Evolutionary conservation across 2,329 filamentous ascomycete species (phyloP), one percentile per base, ranked within the genome.

Genomic region (Ustulina deusta): DNA sequence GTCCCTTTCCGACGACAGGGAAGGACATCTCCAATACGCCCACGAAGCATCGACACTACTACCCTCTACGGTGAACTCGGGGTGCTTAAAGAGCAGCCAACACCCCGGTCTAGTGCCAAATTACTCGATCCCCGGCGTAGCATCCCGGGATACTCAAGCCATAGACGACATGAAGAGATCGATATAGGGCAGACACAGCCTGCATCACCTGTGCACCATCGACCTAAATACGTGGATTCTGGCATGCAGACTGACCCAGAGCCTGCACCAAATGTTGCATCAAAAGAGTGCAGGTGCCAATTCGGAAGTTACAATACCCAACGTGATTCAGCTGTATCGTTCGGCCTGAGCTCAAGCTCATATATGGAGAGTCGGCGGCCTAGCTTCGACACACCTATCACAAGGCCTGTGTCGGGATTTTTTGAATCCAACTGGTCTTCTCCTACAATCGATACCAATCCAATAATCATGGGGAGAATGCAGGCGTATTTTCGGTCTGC

Each of bases 401-500:
- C 74, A 34, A 68, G 73, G 54, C 73, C 74, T 3, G 73, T 74
- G 29, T 63, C 65, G 4, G 65, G 4, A 36, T 68, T 52, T 38
- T 56, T 49, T n/a, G 61, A 58, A 42, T 20, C 48, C 1, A 36
- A 38, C 11, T 67, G 66, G 55, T 56, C 51, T 17, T 57, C 49
- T 48, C 63, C 67, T n/a, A 20, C 66, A 1, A 29, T 60, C 3
- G 20, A 56, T 6, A 25, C 49, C 10, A 78, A 78, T 58, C 75
- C 75, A 6, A 60, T 78, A 32, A 63, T 70, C 10, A 78, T 78
- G 76, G 76, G 76, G 20, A 70, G 75, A 56, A 78, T 78, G 76
- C 74, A 76, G 67, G 76, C 76, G 13, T 78, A 78, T 46, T 78
- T 78, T 55, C 71, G 75, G 22, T 74, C 74, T 6, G 60, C 69